Evolutionary conservation across 306 rosid genomes (phyloP).

Genomic region (Trichosanthes cucumerina): DNA sequence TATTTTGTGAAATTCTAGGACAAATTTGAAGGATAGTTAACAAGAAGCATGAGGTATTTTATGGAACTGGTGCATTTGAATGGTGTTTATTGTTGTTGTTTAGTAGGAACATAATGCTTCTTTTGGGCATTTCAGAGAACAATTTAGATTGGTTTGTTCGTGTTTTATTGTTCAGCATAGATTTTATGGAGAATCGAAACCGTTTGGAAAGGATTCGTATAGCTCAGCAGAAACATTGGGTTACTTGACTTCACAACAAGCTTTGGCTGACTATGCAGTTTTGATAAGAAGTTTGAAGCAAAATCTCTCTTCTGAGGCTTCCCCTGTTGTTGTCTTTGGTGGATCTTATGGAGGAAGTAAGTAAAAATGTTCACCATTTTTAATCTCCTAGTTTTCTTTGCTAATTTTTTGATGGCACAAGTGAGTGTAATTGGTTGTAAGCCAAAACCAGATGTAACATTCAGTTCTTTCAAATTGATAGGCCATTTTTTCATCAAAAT

Average conservation of each 20-base stretch:
- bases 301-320: slow-evolving; percentile 11
- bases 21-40: neutral
- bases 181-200: slow-evolving; percentile 10
- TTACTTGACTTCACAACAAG: slow-evolving; percentile 13
- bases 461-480: neutral
- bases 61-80: neutral
- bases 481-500: neutral
- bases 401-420: neutral
- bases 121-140: neutral
- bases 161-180: slow-evolving; percentile 8
- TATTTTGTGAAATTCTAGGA: neutral
- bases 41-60: neutral
- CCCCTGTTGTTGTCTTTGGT: slow-evolving; percentile 11
- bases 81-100: neutral
- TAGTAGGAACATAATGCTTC: neutral
- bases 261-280: slow-evolving; percentile 14
- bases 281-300: slow-evolving; percentile 11
- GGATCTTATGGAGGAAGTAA: slow-evolving; percentile 14
- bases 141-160: slow-evolving; percentile 1
- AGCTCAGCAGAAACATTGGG: slow-evolving; percentile 11
- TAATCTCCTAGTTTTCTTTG: neutral
- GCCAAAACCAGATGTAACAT: neutral
- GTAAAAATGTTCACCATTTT: neutral
- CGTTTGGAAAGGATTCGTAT: slow-evolving; percentile 2
- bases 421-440: neutral